Conservation (phyloP, 208 protist genomes). For the Crithidia expoeki region DNA sequence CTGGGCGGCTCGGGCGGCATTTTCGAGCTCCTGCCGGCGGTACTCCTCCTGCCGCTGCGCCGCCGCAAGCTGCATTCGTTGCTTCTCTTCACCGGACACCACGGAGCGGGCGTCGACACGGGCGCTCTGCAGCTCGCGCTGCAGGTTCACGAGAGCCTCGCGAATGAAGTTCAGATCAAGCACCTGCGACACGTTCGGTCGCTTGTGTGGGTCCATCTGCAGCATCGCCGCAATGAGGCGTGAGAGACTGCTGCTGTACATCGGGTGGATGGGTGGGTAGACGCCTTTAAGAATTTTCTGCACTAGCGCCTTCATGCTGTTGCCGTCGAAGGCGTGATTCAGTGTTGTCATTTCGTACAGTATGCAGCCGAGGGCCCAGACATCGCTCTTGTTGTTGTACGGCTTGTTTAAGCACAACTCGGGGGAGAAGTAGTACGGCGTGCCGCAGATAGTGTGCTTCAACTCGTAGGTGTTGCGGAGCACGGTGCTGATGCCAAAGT, state of each 20-base stretch:
- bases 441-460: constrained; percentile 93
- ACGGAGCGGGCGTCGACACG: constrained; percentile 50
- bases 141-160: constrained; percentile 66
- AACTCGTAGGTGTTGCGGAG: constrained; percentile 91
- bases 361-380: constrained; percentile 92
- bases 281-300: constrained; percentile 90
- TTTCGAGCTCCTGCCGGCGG: constrained; percentile 50
- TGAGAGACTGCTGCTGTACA: constrained; percentile 75
- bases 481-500: constrained; percentile 93
- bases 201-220: constrained; percentile 77
- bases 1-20: constrained; percentile 45
- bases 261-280: constrained; percentile 79
- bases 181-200: constrained; percentile 85
- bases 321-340: constrained; percentile 89
- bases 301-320: constrained; percentile 89
- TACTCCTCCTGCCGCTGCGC: constrained; percentile 55
- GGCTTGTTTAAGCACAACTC: constrained; percentile 94
- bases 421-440: constrained; percentile 96
- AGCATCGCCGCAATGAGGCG: constrained; percentile 86
- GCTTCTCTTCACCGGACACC: constrained; percentile 50
- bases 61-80: constrained; percentile 43
- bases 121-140: constrained; percentile 62
- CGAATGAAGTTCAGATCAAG: constrained; percentile 79
- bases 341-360: constrained; percentile 93
- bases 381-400: constrained; percentile 95